Evolutionary conservation across 2,329 filamentous ascomycete genomes (phyloP).

Genomic region (Ophiostoma sp.): DNA sequence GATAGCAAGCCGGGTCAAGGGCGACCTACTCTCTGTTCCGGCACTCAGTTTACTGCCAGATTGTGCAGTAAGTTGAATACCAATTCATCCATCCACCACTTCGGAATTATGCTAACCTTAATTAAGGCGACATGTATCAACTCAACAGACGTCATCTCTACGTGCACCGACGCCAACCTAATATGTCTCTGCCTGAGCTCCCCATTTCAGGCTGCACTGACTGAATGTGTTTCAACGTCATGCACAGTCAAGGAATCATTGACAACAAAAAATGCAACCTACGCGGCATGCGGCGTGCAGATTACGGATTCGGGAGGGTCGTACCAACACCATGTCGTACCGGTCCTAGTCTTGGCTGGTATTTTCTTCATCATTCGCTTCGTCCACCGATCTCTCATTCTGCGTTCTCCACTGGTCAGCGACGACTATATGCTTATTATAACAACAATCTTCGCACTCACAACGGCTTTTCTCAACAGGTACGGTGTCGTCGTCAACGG

Average conservation of each 20-base stretch:
- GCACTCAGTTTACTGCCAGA: not conserved
- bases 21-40: not conserved
- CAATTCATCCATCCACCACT: not conserved
- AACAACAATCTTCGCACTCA: conserved; percentile 30
- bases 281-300: conserved; percentile 30
- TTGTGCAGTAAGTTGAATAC: not conserved
- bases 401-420: conserved; percentile 28
- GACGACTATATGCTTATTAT: conserved; percentile 37
- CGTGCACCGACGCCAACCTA: not conserved
- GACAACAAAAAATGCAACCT: conserved; percentile 29
- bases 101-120: not conserved
- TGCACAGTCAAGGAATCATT: conserved; percentile 17
- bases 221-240: conserved; percentile 8
- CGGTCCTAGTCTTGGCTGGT: conserved; percentile 34
- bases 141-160: not conserved
- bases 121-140: not conserved
- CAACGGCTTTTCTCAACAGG: conserved; percentile 33
- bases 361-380: conserved; percentile 40
- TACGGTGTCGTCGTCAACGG: conserved; percentile 38
- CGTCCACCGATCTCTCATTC: conserved; percentile 33
- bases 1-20: not conserved
- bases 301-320: conserved; percentile 30
- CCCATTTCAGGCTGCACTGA: conserved; percentile 2
- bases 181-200: conserved; percentile 19
- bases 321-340: conserved; percentile 32